Base-by-base conservation (phyloP, 2,329 filamentous ascomycete genomes). In the Sclerotinia borealis region DNA sequence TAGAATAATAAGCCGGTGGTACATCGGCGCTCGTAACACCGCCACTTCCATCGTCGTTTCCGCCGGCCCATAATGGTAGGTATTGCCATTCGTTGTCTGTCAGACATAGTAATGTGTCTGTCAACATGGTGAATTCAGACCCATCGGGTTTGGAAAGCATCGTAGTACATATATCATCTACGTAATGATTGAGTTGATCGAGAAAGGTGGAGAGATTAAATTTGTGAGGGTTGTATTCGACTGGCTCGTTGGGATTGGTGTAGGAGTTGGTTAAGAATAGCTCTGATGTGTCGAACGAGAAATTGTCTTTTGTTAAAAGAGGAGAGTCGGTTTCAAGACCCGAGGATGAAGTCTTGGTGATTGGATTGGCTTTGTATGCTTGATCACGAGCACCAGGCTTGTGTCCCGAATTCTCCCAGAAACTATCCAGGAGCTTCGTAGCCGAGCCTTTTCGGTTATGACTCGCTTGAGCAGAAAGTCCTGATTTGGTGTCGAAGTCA, bases 41-140 rank as follows among this genome's bases (percentile, higher is more conserved):
- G 2, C 81, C 81, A 0, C 76, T 77, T 0, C 76, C 81, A 62
- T 84, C 81, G 55, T 83, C 79, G 36, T 79, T 74, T 1, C 81
- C 87, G 4, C 83, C 86, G 0, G 85, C 86, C 85, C 85, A 90
- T 4, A 89, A 76, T 0, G 87, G 86, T 3, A 90, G 77, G 66
- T 81, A 89, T 63, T 82, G 82, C 67, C 83, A 80, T 74, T 90
- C 87, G 2, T 82, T 76, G 4, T 83, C 79, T 0, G 76, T 75
- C 1, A 90, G 77, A 6, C 77, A 79, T 0, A 86, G 77, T 0
- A 87, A 72, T 2, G 73, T 77, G 55, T 79, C 75, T 13, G 76
- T 76, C n/a, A 71, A 49, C 7, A 51, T 51, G 17, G 54, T 63
- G 10, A 52, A 63, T 17, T 63, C 59, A 5, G 48, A 51, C 17